A percentile compares a stretch with the other conserved stretches of the same genome.
These are phyloP conservation scores for Phaseolus lunatus DNA, from an alignment of 306 rosid species.

Conservation along the genomic window DNA sequence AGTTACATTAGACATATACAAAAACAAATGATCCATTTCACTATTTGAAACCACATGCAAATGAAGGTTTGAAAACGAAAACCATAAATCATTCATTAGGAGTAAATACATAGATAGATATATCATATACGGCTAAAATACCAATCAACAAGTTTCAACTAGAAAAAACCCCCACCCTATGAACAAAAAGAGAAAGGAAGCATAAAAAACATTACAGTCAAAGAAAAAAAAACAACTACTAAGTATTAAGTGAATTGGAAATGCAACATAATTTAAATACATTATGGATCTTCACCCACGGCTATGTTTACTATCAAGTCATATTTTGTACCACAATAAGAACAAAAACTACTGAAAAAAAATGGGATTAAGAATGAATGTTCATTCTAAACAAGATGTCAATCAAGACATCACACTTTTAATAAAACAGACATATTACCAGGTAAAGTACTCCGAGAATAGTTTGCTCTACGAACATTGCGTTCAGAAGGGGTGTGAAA, in stretches of 20 bases:
- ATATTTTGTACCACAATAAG: background rate
- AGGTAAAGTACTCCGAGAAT: slow-evolving; percentile 63
- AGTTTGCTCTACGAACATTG: slow-evolving; percentile 66
- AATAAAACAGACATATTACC: slow-evolving; percentile 56
- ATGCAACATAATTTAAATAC: background rate
- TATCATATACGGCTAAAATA: background rate
- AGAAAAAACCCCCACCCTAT: background rate
- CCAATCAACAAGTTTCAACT: background rate
- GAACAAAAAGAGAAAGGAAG: slow-evolving; percentile 7
- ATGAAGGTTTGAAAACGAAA: slow-evolving; percentile 6
- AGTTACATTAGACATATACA: background rate
- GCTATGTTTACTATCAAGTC: background rate
- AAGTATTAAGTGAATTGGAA: slow-evolving; percentile 8
- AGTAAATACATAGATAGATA: background rate
- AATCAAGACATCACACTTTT: slow-evolving; percentile 17
- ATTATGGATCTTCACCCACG: background rate
- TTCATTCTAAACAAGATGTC: background rate
- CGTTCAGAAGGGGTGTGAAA: slow-evolving; percentile 61
- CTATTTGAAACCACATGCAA: background rate
- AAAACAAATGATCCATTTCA: background rate
- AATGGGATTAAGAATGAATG: background rate
- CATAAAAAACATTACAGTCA: background rate
- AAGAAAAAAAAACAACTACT: background rate
- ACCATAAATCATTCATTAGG: background rate
- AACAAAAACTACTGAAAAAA: background rate